phyloP scores from a whole-genome alignment of 169 alveolate genomes.

The Plasmodium falciparum region DNA sequence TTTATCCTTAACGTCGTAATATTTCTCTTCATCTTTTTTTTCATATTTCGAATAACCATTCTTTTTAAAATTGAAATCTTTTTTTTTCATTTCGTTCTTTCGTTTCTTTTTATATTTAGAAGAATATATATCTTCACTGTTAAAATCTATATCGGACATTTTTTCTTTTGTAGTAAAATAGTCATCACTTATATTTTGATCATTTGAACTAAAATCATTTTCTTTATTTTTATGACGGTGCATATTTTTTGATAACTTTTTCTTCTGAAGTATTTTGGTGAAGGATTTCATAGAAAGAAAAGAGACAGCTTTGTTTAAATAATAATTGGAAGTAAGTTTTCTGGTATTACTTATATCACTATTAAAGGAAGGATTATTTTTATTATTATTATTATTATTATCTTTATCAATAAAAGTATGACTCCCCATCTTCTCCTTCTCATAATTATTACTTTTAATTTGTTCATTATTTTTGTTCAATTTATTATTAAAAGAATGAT shows the following conservation, averaged over 20 bases:
- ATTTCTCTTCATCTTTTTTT: conserved; percentile 8
- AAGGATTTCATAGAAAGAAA: conserved; percentile 51
- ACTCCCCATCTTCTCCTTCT: too few relatives aligned
- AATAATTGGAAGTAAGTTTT: too few relatives aligned
- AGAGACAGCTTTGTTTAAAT: conserved; percentile 42
- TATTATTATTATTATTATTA: background rate
- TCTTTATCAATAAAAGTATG: background rate
- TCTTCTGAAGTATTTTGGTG: conserved; percentile 21
- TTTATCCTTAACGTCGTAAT: conserved; percentile 43
- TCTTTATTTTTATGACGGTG: conserved; percentile 6
- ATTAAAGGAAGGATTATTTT: background rate
- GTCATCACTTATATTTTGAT: conserved; percentile 36
- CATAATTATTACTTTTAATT: too few relatives aligned
- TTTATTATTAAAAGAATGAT: too few relatives aligned
- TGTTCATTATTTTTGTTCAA: too few relatives aligned
- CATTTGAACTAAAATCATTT: background rate
- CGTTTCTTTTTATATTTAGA: background rate
- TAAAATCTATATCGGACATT: conserved; percentile 3
- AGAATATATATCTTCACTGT: background rate
- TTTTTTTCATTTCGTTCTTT: conserved; percentile 1
- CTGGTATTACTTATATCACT: conserved; percentile 3
- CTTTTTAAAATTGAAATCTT: conserved; percentile 9
- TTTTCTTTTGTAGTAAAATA: conserved; percentile 60
- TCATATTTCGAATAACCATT: conserved; percentile 3
- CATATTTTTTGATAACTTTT: background rate